A percentile compares a stretch with the other conserved stretches of the same genome.
phyloP scores from a whole-genome alignment of 2,329 filamentous ascomycete species.

The Colletotrichum gloeosporioides region DNA sequence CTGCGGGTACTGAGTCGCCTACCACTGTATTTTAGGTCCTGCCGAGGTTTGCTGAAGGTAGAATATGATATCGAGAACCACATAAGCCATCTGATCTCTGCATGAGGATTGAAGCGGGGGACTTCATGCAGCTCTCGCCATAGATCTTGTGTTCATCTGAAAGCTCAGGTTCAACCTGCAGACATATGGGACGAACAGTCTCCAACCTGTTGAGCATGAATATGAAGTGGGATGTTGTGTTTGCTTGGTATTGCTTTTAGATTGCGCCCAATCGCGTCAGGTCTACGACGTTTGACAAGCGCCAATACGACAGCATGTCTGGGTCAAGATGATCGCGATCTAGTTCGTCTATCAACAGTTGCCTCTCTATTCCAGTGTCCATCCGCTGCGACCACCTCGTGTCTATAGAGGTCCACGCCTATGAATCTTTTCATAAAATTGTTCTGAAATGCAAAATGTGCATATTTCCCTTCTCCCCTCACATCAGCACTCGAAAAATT shows the following conservation, averaged over 20 bases:
- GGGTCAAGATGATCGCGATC: not conserved
- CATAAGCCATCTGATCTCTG: not conserved
- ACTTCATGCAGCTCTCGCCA: not conserved
- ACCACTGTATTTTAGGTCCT: not conserved
- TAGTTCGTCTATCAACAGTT: not conserved
- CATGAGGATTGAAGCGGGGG: not conserved
- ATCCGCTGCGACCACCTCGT: not conserved
- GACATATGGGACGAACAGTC: not conserved
- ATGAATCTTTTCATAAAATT: not conserved
- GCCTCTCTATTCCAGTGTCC: not conserved
- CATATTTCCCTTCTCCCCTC: not conserved
- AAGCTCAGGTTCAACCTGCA: not conserved
- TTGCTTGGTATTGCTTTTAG: not conserved
- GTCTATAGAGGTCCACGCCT: not conserved
- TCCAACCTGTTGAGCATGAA: not conserved
- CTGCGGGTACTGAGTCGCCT: not conserved
- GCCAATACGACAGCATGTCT: not conserved
- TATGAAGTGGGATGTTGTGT: not conserved
- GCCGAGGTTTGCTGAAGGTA: not conserved
- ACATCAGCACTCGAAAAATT: accelerated
- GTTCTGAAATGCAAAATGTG: not conserved
- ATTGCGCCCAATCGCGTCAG: not conserved
- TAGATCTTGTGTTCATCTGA: not conserved
- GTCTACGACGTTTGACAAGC: not conserved
- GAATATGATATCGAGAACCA: not conserved